Evolutionary conservation across 2,329 filamentous ascomycete species (phyloP).

Genomic region (Corniculantispora saksenae): DNA sequence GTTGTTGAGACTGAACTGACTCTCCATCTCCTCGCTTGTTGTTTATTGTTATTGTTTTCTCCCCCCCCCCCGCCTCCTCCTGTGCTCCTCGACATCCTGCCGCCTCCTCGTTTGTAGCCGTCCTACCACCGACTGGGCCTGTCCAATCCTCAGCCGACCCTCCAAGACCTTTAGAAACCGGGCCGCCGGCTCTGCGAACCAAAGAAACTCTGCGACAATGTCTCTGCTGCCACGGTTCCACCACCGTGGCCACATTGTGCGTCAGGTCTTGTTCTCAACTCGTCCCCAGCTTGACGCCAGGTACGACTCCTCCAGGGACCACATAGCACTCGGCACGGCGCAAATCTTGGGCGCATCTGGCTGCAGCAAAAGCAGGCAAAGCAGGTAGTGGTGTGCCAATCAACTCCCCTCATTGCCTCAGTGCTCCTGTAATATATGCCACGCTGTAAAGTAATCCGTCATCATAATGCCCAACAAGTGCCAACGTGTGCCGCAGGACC

Average conservation of each 20-base stretch:
- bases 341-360: not conserved
- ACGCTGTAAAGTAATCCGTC: slow-evolving; percentile 1
- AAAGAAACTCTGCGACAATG: slow-evolving; percentile 19
- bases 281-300: slow-evolving; percentile 10
- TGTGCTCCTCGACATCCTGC: not conserved
- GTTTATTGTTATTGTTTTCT: slow-evolving; percentile 12
- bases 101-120: not conserved
- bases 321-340: not conserved
- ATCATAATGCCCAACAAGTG: not conserved
- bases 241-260: not conserved
- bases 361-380: too few species aligned
- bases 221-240: slow-evolving; percentile 1
- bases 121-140: not conserved
- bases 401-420: not conserved
- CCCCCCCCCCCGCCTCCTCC: slow-evolving; percentile 9
- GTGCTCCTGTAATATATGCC: slow-evolving; percentile 3
- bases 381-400: not conserved
- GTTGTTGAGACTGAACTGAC: not conserved
- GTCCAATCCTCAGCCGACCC: slow-evolving; percentile 2
- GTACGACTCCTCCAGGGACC: not conserved
- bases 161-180: not conserved
- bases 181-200: slow-evolving; percentile 4
- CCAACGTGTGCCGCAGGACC: slow-evolving; percentile 2
- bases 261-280: not conserved
- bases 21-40: not conserved